Conservation (phyloP, 805 yeast genomes). For the Ogataea haglerorum region DNA sequence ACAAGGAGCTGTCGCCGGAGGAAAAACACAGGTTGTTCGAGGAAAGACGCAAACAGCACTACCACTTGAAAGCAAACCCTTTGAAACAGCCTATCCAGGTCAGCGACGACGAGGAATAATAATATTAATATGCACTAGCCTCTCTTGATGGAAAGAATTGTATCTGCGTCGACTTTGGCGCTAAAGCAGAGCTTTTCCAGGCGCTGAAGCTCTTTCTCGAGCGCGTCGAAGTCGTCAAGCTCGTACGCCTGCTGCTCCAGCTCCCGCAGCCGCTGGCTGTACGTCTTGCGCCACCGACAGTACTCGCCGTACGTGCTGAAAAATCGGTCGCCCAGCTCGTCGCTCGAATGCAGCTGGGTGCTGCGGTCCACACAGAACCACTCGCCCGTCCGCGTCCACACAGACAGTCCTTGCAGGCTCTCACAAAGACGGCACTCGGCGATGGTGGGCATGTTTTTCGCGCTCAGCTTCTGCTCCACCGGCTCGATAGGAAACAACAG, state of each 20-base stretch:
- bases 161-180: constrained; percentile 3
- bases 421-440: constrained; percentile 31
- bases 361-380: constrained; percentile 30
- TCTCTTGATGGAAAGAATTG: constrained; percentile 11
- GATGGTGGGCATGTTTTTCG: constrained; percentile 31
- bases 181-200: constrained; percentile 13
- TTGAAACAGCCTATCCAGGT: constrained; percentile 41
- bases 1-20: constrained; percentile 46
- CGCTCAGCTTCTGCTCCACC: constrained; percentile 23
- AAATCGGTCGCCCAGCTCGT: constrained; percentile 23
- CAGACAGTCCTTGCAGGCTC: constrained; percentile 22
- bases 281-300: constrained; percentile 23
- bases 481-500: constrained; percentile 30
- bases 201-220: constrained; percentile 19
- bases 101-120: constrained; percentile 29
- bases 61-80: constrained; percentile 54
- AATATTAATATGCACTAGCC: constrained; percentile 6
- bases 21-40: constrained; percentile 69
- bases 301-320: constrained; percentile 26
- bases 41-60: constrained; percentile 76
- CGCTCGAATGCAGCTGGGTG: constrained; percentile 11
- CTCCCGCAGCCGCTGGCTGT: constrained; percentile 10
- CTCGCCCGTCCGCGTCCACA: constrained; percentile 31
- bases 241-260: constrained; percentile 20
- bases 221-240: constrained; percentile 14